Base-by-base conservation (phyloP, 768 basidiomycete genomes). In the Solioccasus polychromus region DNA sequence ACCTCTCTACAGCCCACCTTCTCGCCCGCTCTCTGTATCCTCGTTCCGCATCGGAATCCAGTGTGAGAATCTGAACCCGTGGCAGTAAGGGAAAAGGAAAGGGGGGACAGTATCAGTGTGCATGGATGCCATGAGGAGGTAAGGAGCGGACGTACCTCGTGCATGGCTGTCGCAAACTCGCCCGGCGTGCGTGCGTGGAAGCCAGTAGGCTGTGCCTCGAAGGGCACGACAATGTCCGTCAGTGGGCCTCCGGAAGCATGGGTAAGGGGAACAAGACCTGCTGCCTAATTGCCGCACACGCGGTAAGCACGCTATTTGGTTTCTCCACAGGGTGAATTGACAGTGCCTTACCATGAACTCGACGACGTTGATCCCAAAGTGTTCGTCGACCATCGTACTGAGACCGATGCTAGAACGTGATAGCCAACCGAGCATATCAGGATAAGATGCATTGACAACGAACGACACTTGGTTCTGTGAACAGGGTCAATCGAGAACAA, bases 361-460 rank as follows among this genome's bases (percentile, higher is more conserved):
- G 8, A 99, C 95, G 29, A 99, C 77, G 55, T 93, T 96, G 63
- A 99, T 98, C 3, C 96, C 95, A 51, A 98, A 99, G 63, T 99
- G 95, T 65, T 99, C 95, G 59, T 98, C 93, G 1, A 92, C 78
- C 95, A 99, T 99, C 12, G 95, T 96, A 59, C 90, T 94, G 20
- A 98, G 62, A 0, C 95, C 94, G 14, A 97, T 76, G 50, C 84
- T 88, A 2, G 92, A 82, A 35, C 69, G 69, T 7, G 85, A 80
- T 2, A 99, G 72, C 76, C 85, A 83, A 5, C 64, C 58, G 4
- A 92, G 74, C 48, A 97, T 75, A 22, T 75, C 76, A 0, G 80
- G 60, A 53, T 87, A 97, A 4, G 87, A 70, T 0, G 88, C 91
- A 52, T 98, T 98, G 34, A 95, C 76, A 11, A 88, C 67, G 53